phyloP scores from a whole-genome alignment of 257 asterid genomes.

The Jacaranda copaia region DNA sequence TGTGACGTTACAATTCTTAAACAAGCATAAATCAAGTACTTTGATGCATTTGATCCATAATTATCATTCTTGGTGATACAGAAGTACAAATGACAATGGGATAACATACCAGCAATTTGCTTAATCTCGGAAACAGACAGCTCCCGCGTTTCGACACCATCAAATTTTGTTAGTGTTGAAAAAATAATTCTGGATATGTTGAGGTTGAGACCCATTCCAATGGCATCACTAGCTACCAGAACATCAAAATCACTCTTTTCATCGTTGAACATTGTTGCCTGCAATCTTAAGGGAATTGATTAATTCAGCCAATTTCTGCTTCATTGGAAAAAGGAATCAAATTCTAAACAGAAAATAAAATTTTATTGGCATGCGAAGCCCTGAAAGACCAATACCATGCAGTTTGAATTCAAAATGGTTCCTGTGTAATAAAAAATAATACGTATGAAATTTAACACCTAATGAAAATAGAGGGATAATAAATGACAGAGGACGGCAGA shows the following conservation, averaged over 20 bases:
- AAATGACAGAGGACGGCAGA: not conserved
- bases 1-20: too few species aligned
- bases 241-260: conserved; percentile 82
- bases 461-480: not conserved
- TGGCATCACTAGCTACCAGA: conserved; percentile 97
- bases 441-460: conserved; percentile 1
- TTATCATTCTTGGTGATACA: too few species aligned
- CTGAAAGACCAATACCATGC: conserved; percentile 11
- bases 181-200: conserved; percentile 92
- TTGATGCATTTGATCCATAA: too few species aligned
- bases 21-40: too few species aligned
- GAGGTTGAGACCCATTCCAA: conserved; percentile 99
- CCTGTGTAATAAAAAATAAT: not conserved
- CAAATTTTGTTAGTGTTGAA: conserved; percentile 80
- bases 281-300: conserved; percentile 65
- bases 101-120: conserved; percentile 87
- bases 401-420: conserved; percentile 25
- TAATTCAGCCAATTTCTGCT: conserved; percentile 52
- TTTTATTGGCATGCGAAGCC: conserved; percentile 18
- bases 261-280: conserved; percentile 97
- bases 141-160: conserved; percentile 73
- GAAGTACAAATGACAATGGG: not conserved
- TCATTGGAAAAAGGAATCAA: conserved; percentile 29
- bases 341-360: conserved; percentile 12
- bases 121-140: conserved; percentile 91